A percentile compares a stretch with the other conserved stretches of the same genome.
Conservation (phyloP, 2,329 filamentous ascomycete species). For the Metarhizium brunneum region DNA sequence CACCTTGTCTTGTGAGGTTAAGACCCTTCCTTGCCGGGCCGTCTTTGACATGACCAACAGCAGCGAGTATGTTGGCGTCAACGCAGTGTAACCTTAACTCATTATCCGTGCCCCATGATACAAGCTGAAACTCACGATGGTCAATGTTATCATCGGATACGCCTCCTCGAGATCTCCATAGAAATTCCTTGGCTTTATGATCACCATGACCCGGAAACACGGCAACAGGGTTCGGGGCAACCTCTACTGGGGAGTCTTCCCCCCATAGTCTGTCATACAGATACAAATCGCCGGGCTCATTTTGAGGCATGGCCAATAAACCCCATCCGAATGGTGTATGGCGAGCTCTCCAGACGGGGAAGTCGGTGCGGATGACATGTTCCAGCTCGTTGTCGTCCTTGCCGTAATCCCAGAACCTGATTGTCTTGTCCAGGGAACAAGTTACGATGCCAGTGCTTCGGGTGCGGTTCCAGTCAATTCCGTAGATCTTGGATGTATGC, state of each 20-base stretch:
- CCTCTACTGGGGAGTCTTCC: slow-evolving; percentile 33
- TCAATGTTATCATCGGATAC: slow-evolving; percentile 62
- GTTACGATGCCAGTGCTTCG: slow-evolving; percentile 65
- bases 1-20: slow-evolving; percentile 72
- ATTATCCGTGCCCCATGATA: slow-evolving; percentile 86
- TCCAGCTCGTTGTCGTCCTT: slow-evolving; percentile 58
- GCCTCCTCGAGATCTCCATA: slow-evolving; percentile 73
- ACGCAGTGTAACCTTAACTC: slow-evolving; percentile 71
- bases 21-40: slow-evolving; percentile 53
- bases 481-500: slow-evolving; percentile 89
- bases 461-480: slow-evolving; percentile 86
- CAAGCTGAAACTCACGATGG: slow-evolving; percentile 81
- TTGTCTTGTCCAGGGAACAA: slow-evolving; percentile 83
- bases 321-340: slow-evolving; percentile 87
- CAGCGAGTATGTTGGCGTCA: slow-evolving; percentile 51
- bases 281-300: slow-evolving; percentile 75
- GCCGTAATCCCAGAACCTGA: slow-evolving; percentile 84
- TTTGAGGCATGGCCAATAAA: slow-evolving; percentile 83
- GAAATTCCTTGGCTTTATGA: slow-evolving; percentile 77
- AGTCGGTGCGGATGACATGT: slow-evolving; percentile 70
- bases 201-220: slow-evolving; percentile 53
- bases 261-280: slow-evolving; percentile 62
- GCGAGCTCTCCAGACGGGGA: slow-evolving; percentile 83
- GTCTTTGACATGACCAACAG: slow-evolving; percentile 67
- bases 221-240: slow-evolving; percentile 38